Percentiles rank a stretch among this genome's conserved stretches.
phyloP scores from a whole-genome alignment of 2,329 filamentous ascomycete species.

The Ramularia collo-cygni region DNA sequence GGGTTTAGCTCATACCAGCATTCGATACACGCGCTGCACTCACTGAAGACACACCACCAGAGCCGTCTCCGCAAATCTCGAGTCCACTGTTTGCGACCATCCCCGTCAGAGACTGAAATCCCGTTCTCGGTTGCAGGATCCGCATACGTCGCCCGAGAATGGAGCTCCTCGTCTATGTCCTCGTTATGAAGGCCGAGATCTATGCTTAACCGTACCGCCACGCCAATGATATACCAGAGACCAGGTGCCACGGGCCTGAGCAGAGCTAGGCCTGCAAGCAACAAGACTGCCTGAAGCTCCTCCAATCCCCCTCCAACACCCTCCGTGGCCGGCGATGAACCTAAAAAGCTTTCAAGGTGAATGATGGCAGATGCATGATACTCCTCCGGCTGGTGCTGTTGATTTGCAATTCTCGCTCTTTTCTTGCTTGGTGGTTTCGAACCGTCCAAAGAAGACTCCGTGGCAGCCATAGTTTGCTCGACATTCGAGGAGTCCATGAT shows the following conservation, averaged over 20 bases:
- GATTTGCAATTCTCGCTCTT: constrained; percentile 47
- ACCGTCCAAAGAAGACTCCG: constrained; percentile 30
- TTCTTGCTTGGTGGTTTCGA: constrained; percentile 32
- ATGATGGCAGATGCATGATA: constrained; percentile 94
- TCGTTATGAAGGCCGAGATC: constrained; percentile 91
- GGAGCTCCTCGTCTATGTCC: constrained; percentile 59
- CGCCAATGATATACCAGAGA: constrained; percentile 94
- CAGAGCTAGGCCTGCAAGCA: constrained; percentile 86
- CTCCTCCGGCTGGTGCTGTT: constrained; percentile 70
- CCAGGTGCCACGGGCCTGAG: constrained; percentile 87
- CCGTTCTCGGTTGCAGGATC: constrained; percentile 1
- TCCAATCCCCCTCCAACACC: constrained; percentile 83
- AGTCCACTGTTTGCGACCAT: constrained; percentile 70
- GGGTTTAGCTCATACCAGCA: not conserved
- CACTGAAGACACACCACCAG: constrained; percentile 96
- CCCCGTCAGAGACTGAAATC: constrained; percentile 13
- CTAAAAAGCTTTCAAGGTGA: constrained; percentile 78
- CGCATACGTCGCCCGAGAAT: constrained; percentile 25
- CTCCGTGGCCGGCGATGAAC: constrained; percentile 55
- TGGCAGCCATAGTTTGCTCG: constrained; percentile 9
- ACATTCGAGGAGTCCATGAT: constrained; percentile 58
- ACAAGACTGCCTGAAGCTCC: constrained; percentile 84
- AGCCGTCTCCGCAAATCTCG: constrained; percentile 78
- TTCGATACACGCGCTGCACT: not conserved
- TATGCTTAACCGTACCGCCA: constrained; percentile 81